phyloP scores from a whole-genome alignment of 805 yeast genomes.

The Wickerhamiella hasegawae region DNA sequence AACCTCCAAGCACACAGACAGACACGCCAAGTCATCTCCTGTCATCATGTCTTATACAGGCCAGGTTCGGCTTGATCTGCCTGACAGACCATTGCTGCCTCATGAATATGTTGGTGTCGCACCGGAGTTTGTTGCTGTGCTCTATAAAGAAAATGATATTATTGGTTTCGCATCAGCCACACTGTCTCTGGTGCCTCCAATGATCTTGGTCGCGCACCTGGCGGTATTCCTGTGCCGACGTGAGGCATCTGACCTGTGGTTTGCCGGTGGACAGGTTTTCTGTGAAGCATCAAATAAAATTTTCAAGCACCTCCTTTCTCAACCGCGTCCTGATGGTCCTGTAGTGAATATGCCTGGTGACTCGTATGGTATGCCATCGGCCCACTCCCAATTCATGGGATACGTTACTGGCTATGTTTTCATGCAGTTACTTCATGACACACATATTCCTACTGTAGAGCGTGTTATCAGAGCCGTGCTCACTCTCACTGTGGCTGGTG shows the following conservation, averaged over 20 bases:
- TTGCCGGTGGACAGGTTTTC: slow-evolving; percentile 72
- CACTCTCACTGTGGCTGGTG: slow-evolving; percentile 16
- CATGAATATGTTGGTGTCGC: slow-evolving; percentile 13
- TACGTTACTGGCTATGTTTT: slow-evolving; percentile 34
- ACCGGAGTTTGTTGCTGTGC: slow-evolving; percentile 64
- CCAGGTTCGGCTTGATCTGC: not conserved
- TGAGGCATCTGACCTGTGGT: slow-evolving; percentile 69
- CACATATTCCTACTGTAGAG: slow-evolving; percentile 5
- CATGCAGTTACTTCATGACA: slow-evolving; percentile 17
- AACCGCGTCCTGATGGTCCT: slow-evolving; percentile 48
- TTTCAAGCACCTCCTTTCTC: slow-evolving; percentile 45
- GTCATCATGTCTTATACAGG: not conserved
- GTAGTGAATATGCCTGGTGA: slow-evolving; percentile 23
- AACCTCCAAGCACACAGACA: no score
- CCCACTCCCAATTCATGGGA: slow-evolving; percentile 94
- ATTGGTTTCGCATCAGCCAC: slow-evolving; percentile 50
- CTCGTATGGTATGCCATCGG: slow-evolving; percentile 92
- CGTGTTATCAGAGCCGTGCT: slow-evolving; percentile 14
- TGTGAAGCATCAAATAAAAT: slow-evolving; percentile 61
- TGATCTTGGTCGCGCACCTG: slow-evolving; percentile 58
- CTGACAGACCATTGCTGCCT: not conserved
- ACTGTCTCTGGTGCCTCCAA: slow-evolving; percentile 67
- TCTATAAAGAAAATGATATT: slow-evolving; percentile 53
- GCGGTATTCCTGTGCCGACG: slow-evolving; percentile 73
- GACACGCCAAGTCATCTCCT: not conserved